A percentile compares a stretch with the other conserved stretches of the same genome.
Conservation (phyloP, 345 rosid species). For the Boechera retrofracta region DNA sequence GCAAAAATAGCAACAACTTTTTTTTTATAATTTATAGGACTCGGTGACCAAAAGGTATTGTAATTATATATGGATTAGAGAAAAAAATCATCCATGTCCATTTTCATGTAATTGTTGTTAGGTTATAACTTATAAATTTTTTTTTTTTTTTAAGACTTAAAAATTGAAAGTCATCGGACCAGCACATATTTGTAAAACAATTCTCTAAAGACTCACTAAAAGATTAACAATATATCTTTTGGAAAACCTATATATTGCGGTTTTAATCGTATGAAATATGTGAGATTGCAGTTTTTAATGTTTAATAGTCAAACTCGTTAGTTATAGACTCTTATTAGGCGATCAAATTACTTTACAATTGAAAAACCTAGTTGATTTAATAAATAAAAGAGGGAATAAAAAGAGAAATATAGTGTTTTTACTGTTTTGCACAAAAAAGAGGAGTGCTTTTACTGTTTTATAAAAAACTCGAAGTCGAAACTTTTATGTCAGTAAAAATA, state of each 20-base stretch:
- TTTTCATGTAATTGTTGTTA: slow-evolving; percentile 1
- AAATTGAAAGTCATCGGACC: too few relatives aligned
- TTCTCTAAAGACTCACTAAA: too few relatives aligned
- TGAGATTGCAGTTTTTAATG: too few relatives aligned
- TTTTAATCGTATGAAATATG: too few relatives aligned
- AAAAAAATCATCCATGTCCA: background rate
- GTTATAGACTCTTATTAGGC: background rate
- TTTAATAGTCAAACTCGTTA: too few relatives aligned
- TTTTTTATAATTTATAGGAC: background rate
- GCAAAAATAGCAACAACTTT: slow-evolving; percentile 2
- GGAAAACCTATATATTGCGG: too few relatives aligned
- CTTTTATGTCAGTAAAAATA: slow-evolving; percentile 15
- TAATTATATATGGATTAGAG: background rate
- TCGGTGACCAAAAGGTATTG: slow-evolving; percentile 16
- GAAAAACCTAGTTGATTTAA: background rate
- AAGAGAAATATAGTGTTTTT: background rate
- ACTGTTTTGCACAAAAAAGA: background rate
- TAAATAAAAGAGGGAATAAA: background rate
- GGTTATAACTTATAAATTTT: too few relatives aligned
- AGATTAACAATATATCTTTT: too few relatives aligned
- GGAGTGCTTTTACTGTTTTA: background rate
- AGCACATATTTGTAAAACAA: too few relatives aligned
- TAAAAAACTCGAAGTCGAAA: background rate
- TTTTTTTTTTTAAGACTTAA: too few relatives aligned
- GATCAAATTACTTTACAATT: background rate